Evolutionary conservation across 257 asterid species (phyloP).

Genomic region (Orobanche coerulescens): DNA sequence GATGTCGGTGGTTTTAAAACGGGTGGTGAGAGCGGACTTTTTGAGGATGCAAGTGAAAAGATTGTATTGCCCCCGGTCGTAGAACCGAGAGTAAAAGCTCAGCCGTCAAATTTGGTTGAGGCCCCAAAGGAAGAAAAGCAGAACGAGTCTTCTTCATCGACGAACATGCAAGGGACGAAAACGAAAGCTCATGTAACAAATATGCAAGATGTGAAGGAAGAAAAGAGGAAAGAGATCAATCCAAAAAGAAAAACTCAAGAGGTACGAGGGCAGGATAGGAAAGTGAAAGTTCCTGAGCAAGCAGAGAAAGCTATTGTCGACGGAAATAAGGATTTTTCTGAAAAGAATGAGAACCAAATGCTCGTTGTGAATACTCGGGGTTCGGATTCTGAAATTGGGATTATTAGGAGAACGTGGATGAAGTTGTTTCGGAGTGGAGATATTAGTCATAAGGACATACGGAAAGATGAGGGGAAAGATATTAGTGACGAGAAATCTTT

Average conservation of each 20-base stretch:
- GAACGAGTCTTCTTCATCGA: constrained; percentile 20
- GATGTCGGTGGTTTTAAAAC: constrained; percentile 11
- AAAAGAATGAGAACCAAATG: constrained; percentile 19
- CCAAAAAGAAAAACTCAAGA: constrained; percentile 21
- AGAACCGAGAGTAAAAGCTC: constrained; percentile 25
- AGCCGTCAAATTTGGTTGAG: constrained; percentile 21
- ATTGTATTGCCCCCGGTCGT: constrained; percentile 12
- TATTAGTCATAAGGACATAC: constrained; percentile 7
- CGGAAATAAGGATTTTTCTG: constrained; percentile 27
- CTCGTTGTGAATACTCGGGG: constrained; percentile 18
- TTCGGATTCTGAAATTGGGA: constrained; percentile 35
- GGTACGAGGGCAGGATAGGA: constrained; percentile 21
- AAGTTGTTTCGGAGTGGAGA: constrained; percentile 44
- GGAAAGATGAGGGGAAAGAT: constrained; percentile 17
- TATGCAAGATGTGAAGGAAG: constrained; percentile 24
- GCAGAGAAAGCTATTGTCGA: constrained; percentile 25
- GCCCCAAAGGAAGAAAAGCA: constrained; percentile 23
- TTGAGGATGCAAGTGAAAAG: constrained; percentile 29
- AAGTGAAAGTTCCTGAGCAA: constrained; percentile 22
- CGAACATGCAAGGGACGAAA: constrained; percentile 15
- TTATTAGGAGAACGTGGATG: constrained; percentile 42
- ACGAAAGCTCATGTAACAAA: constrained; percentile 16
- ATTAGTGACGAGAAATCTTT: constrained; percentile 21
- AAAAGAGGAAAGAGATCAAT: constrained; percentile 16
- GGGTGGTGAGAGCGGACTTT: constrained; percentile 25